Base-by-base conservation (phyloP, 2,329 filamentous ascomycete species). In the Dactylellina haptotyla region DNA sequence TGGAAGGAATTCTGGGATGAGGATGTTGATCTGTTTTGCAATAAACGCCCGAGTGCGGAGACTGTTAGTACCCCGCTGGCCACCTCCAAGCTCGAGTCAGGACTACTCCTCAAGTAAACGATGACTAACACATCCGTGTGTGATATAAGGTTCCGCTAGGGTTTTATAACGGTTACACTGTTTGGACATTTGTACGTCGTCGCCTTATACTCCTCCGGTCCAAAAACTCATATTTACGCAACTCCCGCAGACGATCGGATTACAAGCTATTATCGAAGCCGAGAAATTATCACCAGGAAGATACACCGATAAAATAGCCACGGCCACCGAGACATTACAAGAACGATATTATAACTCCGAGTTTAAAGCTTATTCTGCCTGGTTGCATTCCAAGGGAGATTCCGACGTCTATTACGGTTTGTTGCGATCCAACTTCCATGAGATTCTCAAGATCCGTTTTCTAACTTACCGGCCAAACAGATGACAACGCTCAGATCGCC, bases 401-500 rank as follows among this genome's bases (percentile, higher is more conserved):
- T 32, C 61, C 1, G 69, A 73, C 16, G 69, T 73, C 45, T 73
- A 73, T 26, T 73, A 73, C 25, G 69, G 69, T 73, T 10, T 6
- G 61, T 32, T n/a, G n/a, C n/a, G n/a, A n/a, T n/a, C n/a, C n/a
- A n/a, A 18, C 9, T 16, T 14, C 1, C 23, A 3, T 25, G n/a
- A n/a, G n/a, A n/a, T n/a, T n/a, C n/a, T n/a, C n/a, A 4, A 30
- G 45, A 14, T 23, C 45, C 25, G 20, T 23, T 18, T 23, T 4
- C 3, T 34, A 41, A 41, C 3, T 12, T 16, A 14, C 9, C 2
- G 8, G 23, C 10, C 3, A 12, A 18, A 26, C 32, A 73, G 69
- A 73, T 30, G 69, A 73, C 48, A 73, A 73, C 32, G 69, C 69
- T 4, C 69, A 73, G 32, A 66, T 73, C 18, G 69, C 69, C n/a